Percentiles rank a stretch among this genome's conserved stretches.
Evolutionary conservation across 768 basidiomycete species (phyloP).

Genomic region (Hirschioporus abietinus): DNA sequence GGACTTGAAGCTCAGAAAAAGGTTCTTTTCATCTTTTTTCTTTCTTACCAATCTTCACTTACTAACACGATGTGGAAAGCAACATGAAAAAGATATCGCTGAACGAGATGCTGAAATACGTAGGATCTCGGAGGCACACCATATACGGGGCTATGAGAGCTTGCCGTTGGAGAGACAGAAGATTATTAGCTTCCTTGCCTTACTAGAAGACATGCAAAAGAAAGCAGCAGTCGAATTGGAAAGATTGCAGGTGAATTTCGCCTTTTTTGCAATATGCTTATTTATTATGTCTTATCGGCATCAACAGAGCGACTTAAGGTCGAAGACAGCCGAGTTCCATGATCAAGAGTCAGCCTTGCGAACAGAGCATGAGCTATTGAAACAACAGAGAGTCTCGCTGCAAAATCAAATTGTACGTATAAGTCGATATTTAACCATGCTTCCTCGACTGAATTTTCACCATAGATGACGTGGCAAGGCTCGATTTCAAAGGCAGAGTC

Average conservation of each 20-base stretch:
- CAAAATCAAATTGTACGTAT: conserved; percentile 53
- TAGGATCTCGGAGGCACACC: conserved; percentile 59
- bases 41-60: neutral
- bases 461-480: conserved; percentile 30
- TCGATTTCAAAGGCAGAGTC: conserved; percentile 49
- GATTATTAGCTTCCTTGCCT: conserved; percentile 66
- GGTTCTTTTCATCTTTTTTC: conserved; percentile 36
- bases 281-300: neutral
- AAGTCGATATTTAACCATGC: conserved; percentile 5
- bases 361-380: conserved; percentile 47
- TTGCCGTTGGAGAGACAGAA: conserved; percentile 67
- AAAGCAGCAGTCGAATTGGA: conserved; percentile 62
- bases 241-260: conserved; percentile 51
- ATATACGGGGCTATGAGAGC: conserved; percentile 69
- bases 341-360: conserved; percentile 51
- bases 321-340: conserved; percentile 63
- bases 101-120: conserved; percentile 73
- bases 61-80: conserved; percentile 34
- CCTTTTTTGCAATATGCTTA: neutral
- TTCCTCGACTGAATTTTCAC: conserved; percentile 4
- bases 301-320: conserved; percentile 45
- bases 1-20: conserved; percentile 68
- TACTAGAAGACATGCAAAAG: conserved; percentile 56
- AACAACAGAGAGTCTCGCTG: conserved; percentile 44
- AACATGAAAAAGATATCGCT: conserved; percentile 61